A percentile compares a stretch with the other conserved stretches of the same genome.
Conservation (phyloP, 2,329 filamentous ascomycete genomes). For the Lomentospora prolificans region DNA sequence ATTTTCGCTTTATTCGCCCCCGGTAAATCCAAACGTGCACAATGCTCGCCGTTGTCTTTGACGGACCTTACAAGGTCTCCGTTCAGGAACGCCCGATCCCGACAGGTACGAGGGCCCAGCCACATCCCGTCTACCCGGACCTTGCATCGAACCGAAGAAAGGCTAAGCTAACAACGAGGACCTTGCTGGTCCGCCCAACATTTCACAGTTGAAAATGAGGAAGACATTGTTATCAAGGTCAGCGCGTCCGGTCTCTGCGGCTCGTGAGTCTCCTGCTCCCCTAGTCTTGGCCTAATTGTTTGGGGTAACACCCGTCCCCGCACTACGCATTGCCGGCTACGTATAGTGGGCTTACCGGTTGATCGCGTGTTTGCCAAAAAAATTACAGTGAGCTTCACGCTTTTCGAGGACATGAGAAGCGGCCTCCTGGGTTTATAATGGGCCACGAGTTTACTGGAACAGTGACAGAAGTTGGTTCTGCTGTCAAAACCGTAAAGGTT, state of each 20-base stretch:
- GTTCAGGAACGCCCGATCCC: slow-evolving; percentile 75
- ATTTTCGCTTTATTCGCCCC: too few species aligned
- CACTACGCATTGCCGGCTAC: too few species aligned
- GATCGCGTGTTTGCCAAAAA: slow-evolving; percentile 5
- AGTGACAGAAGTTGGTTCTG: slow-evolving; percentile 55
- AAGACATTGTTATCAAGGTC: slow-evolving; percentile 7
- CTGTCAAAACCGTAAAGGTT: slow-evolving; percentile 44
- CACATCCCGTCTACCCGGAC: too few species aligned
- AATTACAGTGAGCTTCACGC: slow-evolving; percentile 63
- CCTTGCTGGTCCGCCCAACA: slow-evolving; percentile 5
- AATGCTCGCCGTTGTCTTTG: slow-evolving; percentile 87
- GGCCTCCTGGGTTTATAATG: slow-evolving; percentile 50
- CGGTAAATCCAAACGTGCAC: slow-evolving; percentile 14
- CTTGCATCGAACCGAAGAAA: background rate
- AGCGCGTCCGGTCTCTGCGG: slow-evolving; percentile 6
- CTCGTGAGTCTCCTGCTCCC: slow-evolving; percentile 13
- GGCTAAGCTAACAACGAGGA: background rate
- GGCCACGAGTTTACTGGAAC: slow-evolving; percentile 77
- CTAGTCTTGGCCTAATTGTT: slow-evolving; percentile 4
- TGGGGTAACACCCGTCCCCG: slow-evolving; percentile 3
- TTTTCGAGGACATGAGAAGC: slow-evolving; percentile 71
- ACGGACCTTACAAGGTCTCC: slow-evolving; percentile 63
- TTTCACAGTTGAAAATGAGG: slow-evolving; percentile 10
- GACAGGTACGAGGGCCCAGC: slow-evolving; percentile 29
- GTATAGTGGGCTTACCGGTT: too few species aligned